Evolutionary conservation across 257 asterid species (phyloP), one percentile per base, ranked within the genome.

Genomic region (Solanum etuberosum): DNA sequence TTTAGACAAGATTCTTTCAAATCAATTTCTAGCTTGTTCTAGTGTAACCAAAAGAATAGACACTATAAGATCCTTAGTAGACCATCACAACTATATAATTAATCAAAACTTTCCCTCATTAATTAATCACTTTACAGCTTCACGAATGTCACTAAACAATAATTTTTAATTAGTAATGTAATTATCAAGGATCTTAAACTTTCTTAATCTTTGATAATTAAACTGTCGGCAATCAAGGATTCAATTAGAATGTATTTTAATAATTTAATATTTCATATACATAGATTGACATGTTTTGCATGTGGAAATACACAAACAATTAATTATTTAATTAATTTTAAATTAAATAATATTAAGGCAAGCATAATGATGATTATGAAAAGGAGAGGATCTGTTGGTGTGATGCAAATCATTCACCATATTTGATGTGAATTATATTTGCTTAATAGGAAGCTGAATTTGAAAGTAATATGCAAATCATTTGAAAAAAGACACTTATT

Each of bases 371-470:
- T 37, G 71, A 81, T 63, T 48, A 42, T 25, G 78, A 67, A 54
- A 74, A 13, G 67, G 89, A 67, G 86, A 72, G 77, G 92, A 85
- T 82, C 81, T 83, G 89, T 89, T 91, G 91, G 87, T 61, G 21
- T 91, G 97, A 91, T 91, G 93, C 92, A 87, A 94, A 92, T 92
- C 89, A 93, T 92, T 89, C 93, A 94, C 96, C 96, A 92, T 85
- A 93, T 88, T 85, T 88, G 92, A 92, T 93, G 95, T 91, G 87
- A 84, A 90, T 83, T 92, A 88, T 90, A 89, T 89, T 93, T 92
- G 93, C 91, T 90, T 81, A 89, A 86, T 90, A 67, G 92, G 94
- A 94, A 94, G 93, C 95, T 94, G 95, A 91, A 87, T 91, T 94
- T 90, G 92, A 91, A 94, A 94, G 98, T 94, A 92, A 93, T 89